Evolutionary conservation across 768 basidiomycete species (phyloP), one percentile per base, ranked within the genome.

Genomic region (Termitomyces sp.): DNA sequence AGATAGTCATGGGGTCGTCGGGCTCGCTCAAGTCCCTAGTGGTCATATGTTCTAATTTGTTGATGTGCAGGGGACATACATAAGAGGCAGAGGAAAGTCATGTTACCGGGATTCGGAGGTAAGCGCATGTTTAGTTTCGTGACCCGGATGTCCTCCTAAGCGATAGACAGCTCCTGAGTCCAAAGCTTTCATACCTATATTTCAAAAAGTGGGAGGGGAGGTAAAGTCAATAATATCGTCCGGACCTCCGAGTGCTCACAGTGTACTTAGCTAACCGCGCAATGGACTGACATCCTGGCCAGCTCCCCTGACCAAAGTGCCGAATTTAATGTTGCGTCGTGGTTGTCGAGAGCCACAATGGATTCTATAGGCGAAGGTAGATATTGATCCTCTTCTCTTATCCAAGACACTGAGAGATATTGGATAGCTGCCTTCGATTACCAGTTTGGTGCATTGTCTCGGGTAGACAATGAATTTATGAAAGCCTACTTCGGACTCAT

Each of bases 91-190:
- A 69, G 81, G 57, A 83, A 75, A 60, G 73, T 82, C 22, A 78
- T 84, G 74, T 71, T 81, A 48, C 83, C 82, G 3, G 83, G 80
- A 3, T 85, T 85, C 57, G 82, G 83, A 53, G 73, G 78, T 78
- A 46, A 50, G 70, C 45, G 10, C 24, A 44, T 43, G n/a, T 55
- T 13, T 22, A 20, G 18, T 43, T 34, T 16, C 24, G 4, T 36
- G 26, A 24, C 26, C 37, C 44, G 46, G 37, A 26, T 8, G 18
- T 43, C 6, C 32, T 32, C 20, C 26, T 46, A 18, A 30, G 32
- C 40, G 12, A 56, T 44, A 62, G 49, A 9, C 48, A 74, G 74
- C 68, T 9, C 76, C 77, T 0, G 81, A 84, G 60, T 74, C 77
- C 32, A 82, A 76, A 55, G 74, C 82, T 0, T 82, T 81, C 57